Conservation (phyloP, 495 filamentous ascomycete genomes). For the Aspergillus bridgeri region DNA sequence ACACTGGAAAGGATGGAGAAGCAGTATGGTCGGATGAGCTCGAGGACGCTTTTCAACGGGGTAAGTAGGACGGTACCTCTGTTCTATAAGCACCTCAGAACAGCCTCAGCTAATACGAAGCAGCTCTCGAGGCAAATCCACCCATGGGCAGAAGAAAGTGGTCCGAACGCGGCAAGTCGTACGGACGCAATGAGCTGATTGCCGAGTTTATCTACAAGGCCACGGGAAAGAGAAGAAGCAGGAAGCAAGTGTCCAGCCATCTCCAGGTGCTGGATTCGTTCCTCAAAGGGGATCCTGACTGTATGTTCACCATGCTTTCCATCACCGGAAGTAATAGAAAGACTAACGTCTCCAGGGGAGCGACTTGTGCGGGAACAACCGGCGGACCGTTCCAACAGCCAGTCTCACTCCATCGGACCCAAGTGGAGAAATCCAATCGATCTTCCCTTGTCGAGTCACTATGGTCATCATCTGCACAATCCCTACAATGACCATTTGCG, state of each 20-base stretch:
- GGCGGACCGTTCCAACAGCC: constrained; percentile 35
- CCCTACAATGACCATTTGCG: constrained; percentile 35
- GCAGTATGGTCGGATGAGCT: constrained; percentile 77
- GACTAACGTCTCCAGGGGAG: constrained; percentile 29
- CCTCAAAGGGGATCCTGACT: constrained; percentile 58
- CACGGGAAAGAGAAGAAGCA: constrained; percentile 60
- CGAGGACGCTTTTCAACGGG: constrained; percentile 86
- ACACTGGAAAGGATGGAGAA: constrained; percentile 51
- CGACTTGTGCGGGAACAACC: constrained; percentile 42
- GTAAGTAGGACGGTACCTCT: constrained; percentile 45
- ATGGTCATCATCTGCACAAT: constrained; percentile 25
- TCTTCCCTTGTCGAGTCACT: constrained; percentile 34
- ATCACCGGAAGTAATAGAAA: background rate
- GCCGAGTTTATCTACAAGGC: constrained; percentile 70
- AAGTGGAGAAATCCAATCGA: constrained; percentile 42
- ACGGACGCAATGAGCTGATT: constrained; percentile 91
- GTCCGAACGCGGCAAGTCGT: constrained; percentile 64
- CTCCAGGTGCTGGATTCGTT: constrained; percentile 93
- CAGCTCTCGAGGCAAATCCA: constrained; percentile 77
- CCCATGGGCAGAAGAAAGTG: constrained; percentile 80
- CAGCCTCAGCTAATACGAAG: constrained; percentile 13
- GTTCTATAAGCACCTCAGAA: background rate
- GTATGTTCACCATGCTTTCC: constrained; percentile 21
- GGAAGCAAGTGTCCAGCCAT: constrained; percentile 95
- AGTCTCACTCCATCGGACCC: constrained; percentile 32